Evolutionary conservation across 164 flowering plant genomes (phyloP).

Genomic region (Chimonanthus praecox): DNA sequence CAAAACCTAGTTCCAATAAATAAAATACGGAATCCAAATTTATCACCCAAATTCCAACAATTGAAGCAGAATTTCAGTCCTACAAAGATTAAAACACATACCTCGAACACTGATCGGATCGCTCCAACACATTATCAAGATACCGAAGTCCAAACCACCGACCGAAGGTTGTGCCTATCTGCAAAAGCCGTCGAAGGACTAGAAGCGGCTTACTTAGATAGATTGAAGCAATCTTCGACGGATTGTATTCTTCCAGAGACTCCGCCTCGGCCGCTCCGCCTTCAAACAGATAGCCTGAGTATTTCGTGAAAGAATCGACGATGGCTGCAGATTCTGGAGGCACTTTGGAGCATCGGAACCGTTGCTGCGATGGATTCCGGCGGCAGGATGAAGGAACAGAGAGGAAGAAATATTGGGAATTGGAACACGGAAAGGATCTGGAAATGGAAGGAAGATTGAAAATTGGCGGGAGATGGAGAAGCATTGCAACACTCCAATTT

Average conservation of each 20-base stretch:
- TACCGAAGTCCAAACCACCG: constrained; percentile 65
- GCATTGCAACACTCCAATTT: neutral
- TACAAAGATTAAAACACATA: constrained; percentile 7
- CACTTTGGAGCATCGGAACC: constrained; percentile 3
- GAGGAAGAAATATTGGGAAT: neutral
- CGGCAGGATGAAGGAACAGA: neutral
- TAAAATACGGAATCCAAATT: too few relatives aligned
- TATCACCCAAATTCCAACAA: too few relatives aligned
- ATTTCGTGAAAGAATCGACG: constrained; percentile 64
- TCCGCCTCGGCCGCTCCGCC: constrained; percentile 49
- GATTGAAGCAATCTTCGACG: constrained; percentile 39
- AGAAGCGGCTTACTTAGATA: constrained; percentile 61
- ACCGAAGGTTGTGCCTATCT: constrained; percentile 59
- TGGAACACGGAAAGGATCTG: constrained; percentile 6
- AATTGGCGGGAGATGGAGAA: constrained; percentile 15
- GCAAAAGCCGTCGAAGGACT: constrained; percentile 60
- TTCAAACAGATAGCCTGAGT: constrained; percentile 81
- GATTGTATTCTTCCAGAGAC: constrained; percentile 43
- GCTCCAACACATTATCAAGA: constrained; percentile 41
- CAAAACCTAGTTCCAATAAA: too few relatives aligned
- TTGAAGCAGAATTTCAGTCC: too few relatives aligned
- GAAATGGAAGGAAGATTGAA: constrained; percentile 18
- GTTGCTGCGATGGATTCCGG: neutral
- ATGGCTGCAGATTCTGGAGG: constrained; percentile 13
- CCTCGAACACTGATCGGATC: constrained; percentile 79